Base-by-base conservation (phyloP, 2,329 filamentous ascomycete genomes). In the Epichloe typhina region DNA sequence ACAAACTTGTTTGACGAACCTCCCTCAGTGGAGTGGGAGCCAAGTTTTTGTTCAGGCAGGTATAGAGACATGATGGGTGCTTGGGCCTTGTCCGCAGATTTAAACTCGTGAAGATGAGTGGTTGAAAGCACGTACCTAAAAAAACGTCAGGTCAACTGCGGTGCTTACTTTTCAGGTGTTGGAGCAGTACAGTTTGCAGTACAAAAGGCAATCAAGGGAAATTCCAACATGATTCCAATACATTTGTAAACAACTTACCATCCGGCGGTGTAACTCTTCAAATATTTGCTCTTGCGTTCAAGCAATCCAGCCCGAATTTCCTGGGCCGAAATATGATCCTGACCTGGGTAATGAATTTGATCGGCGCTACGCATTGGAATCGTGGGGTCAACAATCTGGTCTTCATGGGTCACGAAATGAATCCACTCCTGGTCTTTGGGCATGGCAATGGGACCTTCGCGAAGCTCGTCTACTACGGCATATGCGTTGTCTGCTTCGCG, bases 71-170 rank as follows among this genome's bases (percentile, higher is more conserved):
- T 96, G 64, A 97, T 81, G 1, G 93, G 93, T 39, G 86, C 84
- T 67, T 93, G 88, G 53, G 80, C 85, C 65, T 91, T 90, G 69
- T 97, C 91, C 57, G 89, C 88, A n/a, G 89, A 95, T 66, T 95
- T 96, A 78, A 97, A 98, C 69, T 98, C 93, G 71, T 98, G 93
- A 21, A 98, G 77, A 69, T 98, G 93, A 51, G 93, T 97, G 15
- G 93, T 88, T 59, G 93, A 95, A 58, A 98, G 74, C 46, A 97
- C 89, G 67, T 96, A 96, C 88, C 87, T 93, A 58, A 8, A 35
- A 12, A 9, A n/a, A 26, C 4, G 17, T 51, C 35, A 52, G 49
- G 19, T 35, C 3, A 15, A 23, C 38, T 39, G 37, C 9, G 38
- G 31, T 35, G 31, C 42, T 23, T 47, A n/a, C 13, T 13, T 21